These are phyloP conservation scores for Hymenoscyphus infarciens DNA, from an alignment of 2,329 filamentous ascomycete genomes.

Conservation along the genomic window DNA sequence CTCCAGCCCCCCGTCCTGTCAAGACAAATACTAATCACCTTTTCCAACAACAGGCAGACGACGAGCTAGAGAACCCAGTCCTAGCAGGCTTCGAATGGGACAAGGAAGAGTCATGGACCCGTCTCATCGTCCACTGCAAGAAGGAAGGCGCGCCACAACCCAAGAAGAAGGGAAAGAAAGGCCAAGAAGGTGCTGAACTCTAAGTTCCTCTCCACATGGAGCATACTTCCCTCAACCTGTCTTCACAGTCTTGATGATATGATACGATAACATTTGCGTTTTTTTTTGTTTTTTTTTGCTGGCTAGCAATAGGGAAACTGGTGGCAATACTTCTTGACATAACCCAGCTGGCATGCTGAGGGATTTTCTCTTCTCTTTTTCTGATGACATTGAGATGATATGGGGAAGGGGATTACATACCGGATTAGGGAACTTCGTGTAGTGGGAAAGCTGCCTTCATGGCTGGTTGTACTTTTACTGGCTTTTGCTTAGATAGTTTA, in stretches of 20 bases:
- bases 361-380: slow-evolving; percentile 1
- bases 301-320: slow-evolving; percentile 8
- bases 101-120: slow-evolving; percentile 85
- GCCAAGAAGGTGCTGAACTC: slow-evolving; percentile 40
- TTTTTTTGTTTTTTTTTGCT: slow-evolving; percentile 8
- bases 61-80: slow-evolving; percentile 84
- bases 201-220: slow-evolving; percentile 18
- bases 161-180: slow-evolving; percentile 65
- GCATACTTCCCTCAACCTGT: slow-evolving; percentile 2
- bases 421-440: background rate
- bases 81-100: slow-evolving; percentile 96
- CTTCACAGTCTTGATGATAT: background rate
- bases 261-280: background rate
- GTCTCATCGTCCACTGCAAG: slow-evolving; percentile 81
- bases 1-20: slow-evolving; percentile 3
- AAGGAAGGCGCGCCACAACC: slow-evolving; percentile 57
- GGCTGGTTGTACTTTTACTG: slow-evolving; percentile 12
- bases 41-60: slow-evolving; percentile 63
- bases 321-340: slow-evolving; percentile 9
- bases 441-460: slow-evolving; percentile 11
- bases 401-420: slow-evolving; percentile 4
- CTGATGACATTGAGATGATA: background rate
- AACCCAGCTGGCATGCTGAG: slow-evolving; percentile 19
- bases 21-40: slow-evolving; percentile 22
- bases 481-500: slow-evolving; percentile 11